phyloP scores from a whole-genome alignment of 345 rosid genomes.

The Firmiana major region DNA sequence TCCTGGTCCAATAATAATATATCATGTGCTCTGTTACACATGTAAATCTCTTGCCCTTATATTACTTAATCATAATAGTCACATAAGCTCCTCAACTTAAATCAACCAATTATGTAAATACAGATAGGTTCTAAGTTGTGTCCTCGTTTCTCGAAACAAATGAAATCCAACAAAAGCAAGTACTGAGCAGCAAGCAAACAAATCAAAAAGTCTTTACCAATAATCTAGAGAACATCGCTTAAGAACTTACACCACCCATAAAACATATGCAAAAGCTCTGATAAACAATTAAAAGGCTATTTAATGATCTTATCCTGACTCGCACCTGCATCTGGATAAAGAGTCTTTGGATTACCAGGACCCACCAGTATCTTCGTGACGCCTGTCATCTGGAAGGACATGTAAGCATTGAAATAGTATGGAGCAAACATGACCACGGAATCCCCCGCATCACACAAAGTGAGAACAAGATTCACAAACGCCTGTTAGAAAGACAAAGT shows the following conservation, averaged over 20 bases:
- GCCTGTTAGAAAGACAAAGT: constrained; percentile 52
- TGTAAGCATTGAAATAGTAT: constrained; percentile 94
- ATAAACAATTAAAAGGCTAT: neutral
- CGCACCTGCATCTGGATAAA: constrained; percentile 88
- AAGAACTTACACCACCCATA: neutral
- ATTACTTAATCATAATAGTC: neutral
- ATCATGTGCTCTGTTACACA: neutral
- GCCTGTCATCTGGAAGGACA: constrained; percentile 99
- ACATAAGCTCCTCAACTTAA: constrained; percentile 1
- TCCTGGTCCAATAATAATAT: neutral
- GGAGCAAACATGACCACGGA: constrained; percentile 94
- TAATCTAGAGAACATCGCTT: neutral
- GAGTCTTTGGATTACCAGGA: constrained; percentile 64
- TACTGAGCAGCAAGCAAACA: neutral
- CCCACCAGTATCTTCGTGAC: constrained; percentile 82
- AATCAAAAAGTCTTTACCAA: neutral
- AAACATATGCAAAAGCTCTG: neutral
- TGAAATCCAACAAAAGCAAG: neutral
- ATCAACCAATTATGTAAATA: neutral
- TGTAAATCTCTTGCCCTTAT: neutral
- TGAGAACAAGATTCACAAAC: constrained; percentile 81
- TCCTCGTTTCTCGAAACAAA: neutral
- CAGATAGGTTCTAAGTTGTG: neutral
- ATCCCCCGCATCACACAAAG: constrained; percentile 86
- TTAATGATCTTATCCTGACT: constrained; percentile 10